phyloP scores from a whole-genome alignment of 1,284 basidiomycete species.

The Ustilago xerochloae region DNA sequence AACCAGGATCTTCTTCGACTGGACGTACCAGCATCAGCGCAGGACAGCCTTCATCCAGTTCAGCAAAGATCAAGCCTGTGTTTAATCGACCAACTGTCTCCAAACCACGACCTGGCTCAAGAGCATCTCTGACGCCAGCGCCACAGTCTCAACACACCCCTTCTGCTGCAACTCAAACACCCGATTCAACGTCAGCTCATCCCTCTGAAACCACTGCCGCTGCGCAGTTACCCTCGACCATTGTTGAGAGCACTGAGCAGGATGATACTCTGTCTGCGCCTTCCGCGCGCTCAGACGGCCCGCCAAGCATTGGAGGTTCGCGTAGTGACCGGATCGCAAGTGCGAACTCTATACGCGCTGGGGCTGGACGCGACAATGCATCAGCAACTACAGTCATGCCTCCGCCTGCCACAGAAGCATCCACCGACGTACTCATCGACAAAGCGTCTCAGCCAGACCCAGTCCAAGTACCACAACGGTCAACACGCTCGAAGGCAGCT shows the following conservation, averaged over 20 bases:
- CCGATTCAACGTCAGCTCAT: neutral
- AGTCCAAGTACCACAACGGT: conserved; percentile 11
- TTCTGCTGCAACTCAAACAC: neutral
- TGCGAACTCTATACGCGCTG: neutral
- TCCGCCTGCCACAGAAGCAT: neutral
- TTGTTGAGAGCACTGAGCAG: neutral
- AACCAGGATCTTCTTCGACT: conserved; percentile 8
- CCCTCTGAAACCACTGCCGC: neutral
- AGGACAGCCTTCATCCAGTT: conserved; percentile 12
- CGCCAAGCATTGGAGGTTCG: conserved; percentile 23
- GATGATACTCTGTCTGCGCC: neutral
- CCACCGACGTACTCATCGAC: conserved; percentile 1
- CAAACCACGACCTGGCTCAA: conserved; percentile 40
- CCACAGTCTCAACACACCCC: conserved; percentile 15
- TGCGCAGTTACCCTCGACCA: neutral
- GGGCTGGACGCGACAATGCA: neutral
- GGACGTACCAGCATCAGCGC: conserved; percentile 10
- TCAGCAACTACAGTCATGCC: no score
- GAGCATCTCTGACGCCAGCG: conserved; percentile 37
- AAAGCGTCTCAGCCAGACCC: conserved; percentile 43
- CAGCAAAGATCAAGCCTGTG: conserved; percentile 15
- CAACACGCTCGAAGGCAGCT: conserved; percentile 2
- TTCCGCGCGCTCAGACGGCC: conserved; percentile 7
- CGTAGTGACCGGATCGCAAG: neutral
- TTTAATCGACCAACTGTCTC: conserved; percentile 37